Base-by-base conservation (phyloP, 495 filamentous ascomycete genomes). In the Penicillium soppii region DNA sequence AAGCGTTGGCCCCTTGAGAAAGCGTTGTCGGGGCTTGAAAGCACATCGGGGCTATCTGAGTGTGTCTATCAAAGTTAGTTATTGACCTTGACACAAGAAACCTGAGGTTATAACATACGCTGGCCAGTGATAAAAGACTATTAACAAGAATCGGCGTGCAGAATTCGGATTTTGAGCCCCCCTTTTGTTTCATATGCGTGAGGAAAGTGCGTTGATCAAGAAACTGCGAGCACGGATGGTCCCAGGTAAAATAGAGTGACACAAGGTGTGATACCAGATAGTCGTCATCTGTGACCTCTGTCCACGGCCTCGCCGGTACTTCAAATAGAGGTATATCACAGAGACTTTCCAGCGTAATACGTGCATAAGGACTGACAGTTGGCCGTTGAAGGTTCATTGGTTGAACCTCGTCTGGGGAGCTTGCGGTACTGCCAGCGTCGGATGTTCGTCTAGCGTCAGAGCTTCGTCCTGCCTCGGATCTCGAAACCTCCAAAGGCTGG, bases 31-130 rank as follows among this genome's bases (percentile, higher is more conserved):
- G 53, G 47, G 25, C 59, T 36, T 15, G 62, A 62, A 17, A 68
- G 55, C 4, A 86, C 62, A 7, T 80, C 78, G 1, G 77, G 63
- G 41, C 80, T 74, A 47, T 82, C 71, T 4, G 82, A 79, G 45
- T 71, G 63, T 12, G 52, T 53, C 70, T 73, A 38, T 23, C 20
- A 2, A 8, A 1, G 36, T 61, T 25, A 61, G 50, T 21, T 43
- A 35, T n/a, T 22, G 23, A 27, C n/a, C 10, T 16, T 23, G 20
- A 2, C 7, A 42, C 1, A 5, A 32, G 35, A 16, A 2, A 32
- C 42, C 19, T 23, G n/a, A 23, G 43, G 25, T 33, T 13, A 27
- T n/a, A n/a, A n/a, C 65, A 56, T 70, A 74, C 71, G 53, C 69
- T 68, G 49, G 67, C 71, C 47, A 73, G 51, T 38, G 71, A 56